Base-by-base conservation (phyloP, 192 early-diverging fungal species). In the Linnemannia exigua region DNA sequence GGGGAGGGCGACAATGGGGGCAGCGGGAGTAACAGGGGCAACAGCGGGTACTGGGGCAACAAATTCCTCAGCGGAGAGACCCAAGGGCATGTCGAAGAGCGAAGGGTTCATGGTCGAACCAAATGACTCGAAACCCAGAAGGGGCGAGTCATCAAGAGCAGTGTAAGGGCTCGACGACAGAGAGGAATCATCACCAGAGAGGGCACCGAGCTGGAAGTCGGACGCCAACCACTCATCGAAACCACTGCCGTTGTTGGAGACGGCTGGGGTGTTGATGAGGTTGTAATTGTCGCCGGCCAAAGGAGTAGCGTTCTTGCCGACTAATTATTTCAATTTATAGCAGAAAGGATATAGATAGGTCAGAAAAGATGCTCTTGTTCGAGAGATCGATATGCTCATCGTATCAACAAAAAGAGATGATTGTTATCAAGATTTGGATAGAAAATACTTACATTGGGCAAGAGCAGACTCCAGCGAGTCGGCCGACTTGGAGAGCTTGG, bases 211-310 rank as follows among this genome's bases (percentile, higher is more conserved):
- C 79, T 86, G 84, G 79, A 86, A 78, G 31, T 86, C 84, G 25
- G 75, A 70, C 37, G 78, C 84, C 70, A 86, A 70, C 77, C 77
- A 86, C 70, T 86, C 84, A 54, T 86, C 84, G 61, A 86, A 86
- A 4, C 84, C 84, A 25, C 61, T 74, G 37, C 77, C 84, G 46
- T 72, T 79, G 61, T 73, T 83, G 14, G 80, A 72, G 46, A 76
- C 74, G 36, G 46, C 66, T 47, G 66, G 58, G 58, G 47, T 38
- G 58, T 68, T 38, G 74, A 76, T 15, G 44, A 19, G 14, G 74
- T 79, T 80, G 52, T 63, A 36, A 70, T 54, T 72, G 77, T 46
- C 61, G 61, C 16, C 61, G 22, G 72, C 41, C 33, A 74, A 61
- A 37, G 81, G 76, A 74, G 77, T 54, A 38, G 78, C 74, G 36